A percentile compares a stretch with the other conserved stretches of the same genome.
Evolutionary conservation across 257 asterid species (phyloP).

Genomic region (Penstemon eatonii): DNA sequence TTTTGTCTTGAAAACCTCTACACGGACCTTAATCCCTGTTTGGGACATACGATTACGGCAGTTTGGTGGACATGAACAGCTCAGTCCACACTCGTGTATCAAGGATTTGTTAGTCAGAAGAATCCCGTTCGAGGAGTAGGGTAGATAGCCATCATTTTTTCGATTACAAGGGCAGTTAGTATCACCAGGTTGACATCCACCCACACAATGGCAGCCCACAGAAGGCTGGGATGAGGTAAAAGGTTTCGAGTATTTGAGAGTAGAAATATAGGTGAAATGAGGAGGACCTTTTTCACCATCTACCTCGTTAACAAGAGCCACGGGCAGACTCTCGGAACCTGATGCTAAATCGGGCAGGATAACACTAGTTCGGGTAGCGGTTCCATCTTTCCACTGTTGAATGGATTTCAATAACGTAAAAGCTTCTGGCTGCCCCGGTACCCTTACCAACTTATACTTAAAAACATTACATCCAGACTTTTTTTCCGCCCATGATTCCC

Average conservation of each 20-base stretch:
- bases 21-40: slow-evolving; percentile 57
- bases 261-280: slow-evolving; percentile 70
- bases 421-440: slow-evolving; percentile 84
- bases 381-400: slow-evolving; percentile 87
- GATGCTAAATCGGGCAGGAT: slow-evolving; percentile 81
- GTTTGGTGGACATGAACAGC: slow-evolving; percentile 73
- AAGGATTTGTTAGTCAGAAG: slow-evolving; percentile 51
- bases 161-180: slow-evolving; percentile 61
- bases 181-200: slow-evolving; percentile 89
- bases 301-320: slow-evolving; percentile 79
- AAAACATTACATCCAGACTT: slow-evolving; percentile 73
- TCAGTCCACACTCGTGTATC: slow-evolving; percentile 73
- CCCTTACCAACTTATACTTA: slow-evolving; percentile 76
- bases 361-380: slow-evolving; percentile 54
- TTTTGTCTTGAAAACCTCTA: slow-evolving; percentile 87
- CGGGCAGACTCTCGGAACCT: slow-evolving; percentile 76
- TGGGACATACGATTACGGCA: slow-evolving; percentile 80
- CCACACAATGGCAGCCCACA: slow-evolving; percentile 63
- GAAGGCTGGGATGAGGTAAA: slow-evolving; percentile 42
- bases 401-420: slow-evolving; percentile 80
- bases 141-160: slow-evolving; percentile 59
- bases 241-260: slow-evolving; percentile 57
- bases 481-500: slow-evolving; percentile 82
- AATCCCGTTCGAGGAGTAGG: slow-evolving; percentile 69
- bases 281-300: slow-evolving; percentile 90